Evolutionary conservation across 2,329 filamentous ascomycete species (phyloP).

Genomic region (Diatrype stigma): DNA sequence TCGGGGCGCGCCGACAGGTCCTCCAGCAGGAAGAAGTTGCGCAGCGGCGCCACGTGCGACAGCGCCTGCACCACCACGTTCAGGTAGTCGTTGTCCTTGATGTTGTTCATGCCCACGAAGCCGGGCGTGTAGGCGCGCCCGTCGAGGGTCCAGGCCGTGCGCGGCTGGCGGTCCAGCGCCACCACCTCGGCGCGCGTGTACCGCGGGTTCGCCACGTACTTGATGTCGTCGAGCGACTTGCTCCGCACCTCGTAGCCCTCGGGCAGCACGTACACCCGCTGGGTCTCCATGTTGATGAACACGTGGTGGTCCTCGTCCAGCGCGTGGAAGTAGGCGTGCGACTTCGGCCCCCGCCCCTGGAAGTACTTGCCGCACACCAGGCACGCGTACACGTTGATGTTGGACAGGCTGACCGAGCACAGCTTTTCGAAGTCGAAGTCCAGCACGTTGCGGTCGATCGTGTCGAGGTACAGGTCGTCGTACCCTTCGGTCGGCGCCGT

Average conservation of each 20-base stretch:
- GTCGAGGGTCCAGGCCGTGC: constrained; percentile 68
- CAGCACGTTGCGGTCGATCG: constrained; percentile 85
- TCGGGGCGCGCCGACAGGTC: constrained; percentile 69
- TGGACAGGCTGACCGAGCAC: constrained; percentile 91
- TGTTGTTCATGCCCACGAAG: constrained; percentile 99
- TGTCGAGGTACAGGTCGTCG: constrained; percentile 94
- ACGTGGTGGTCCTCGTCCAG: constrained; percentile 95
- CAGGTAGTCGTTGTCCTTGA: constrained; percentile 98
- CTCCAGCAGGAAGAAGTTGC: constrained; percentile 89
- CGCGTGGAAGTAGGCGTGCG: constrained; percentile 95
- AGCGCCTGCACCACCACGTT: constrained; percentile 92
- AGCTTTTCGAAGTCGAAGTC: constrained; percentile 99
- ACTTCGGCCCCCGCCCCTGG: constrained; percentile 88
- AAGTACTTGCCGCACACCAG: constrained; percentile 98
- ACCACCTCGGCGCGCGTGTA: constrained; percentile 78
- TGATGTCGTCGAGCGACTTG: constrained; percentile 94
- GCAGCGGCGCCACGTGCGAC: constrained; percentile 81
- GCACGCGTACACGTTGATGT: constrained; percentile 98
- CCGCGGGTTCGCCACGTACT: constrained; percentile 90
- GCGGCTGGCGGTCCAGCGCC: constrained; percentile 65
- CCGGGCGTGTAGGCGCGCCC: constrained; percentile 88
- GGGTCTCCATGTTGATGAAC: constrained; percentile 94
- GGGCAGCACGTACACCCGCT: constrained; percentile 85
- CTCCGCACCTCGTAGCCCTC: constrained; percentile 96
- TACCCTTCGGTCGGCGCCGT: constrained; percentile 80